Evolutionary conservation across 2,329 filamentous ascomycete genomes (phyloP), one percentile per base, ranked within the genome.

Genomic region (Lachnellula cervina): DNA sequence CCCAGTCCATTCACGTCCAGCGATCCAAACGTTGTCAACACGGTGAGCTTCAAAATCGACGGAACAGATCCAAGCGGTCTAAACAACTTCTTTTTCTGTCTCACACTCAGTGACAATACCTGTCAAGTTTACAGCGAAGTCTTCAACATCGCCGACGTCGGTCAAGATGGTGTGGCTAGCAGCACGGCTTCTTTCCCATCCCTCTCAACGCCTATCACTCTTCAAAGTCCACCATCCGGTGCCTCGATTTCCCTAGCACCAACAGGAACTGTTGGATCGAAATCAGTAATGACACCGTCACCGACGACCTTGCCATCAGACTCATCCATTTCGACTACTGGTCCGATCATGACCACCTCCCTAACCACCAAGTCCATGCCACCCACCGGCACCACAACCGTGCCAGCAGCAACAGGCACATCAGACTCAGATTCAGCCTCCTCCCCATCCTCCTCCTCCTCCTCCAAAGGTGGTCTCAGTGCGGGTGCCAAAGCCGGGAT

Each of bases 401-500:
- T 43, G 13, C 28, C 47, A 35, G 6, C 38, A 48, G 32, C 16
- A 37, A 44, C 47, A 38, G 5, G 5, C 23, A 9, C 49, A 16
- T 7, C 38, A 44, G 32, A 6, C 14, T 9, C 4, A 14, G 14
- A 40, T 32, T 13, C 44, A 37, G 21, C 16, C 17, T 7, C 49
- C 5, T 19, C 17, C 47, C 23, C n/a, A n/a, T 13, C 28, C 3
- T 21, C 8, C 44, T 5, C 44, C 32, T 38, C 48, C 35, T 40
- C 53, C 14, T 42, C 44, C 25, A 44, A 49, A 28, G 32, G 46
- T 17, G 55, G 55, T 11, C 59, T 66, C 11, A 57, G 58, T 9
- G 49, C 51, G 1, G 61, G 56, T 5, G 61, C 61, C 2, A 63
- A 61, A 56, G 58, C 61, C 2, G 64, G 64, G 11, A 65, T 66